phyloP scores from a whole-genome alignment of 140 eudicot species.

The Bidens hawaiensis region DNA sequence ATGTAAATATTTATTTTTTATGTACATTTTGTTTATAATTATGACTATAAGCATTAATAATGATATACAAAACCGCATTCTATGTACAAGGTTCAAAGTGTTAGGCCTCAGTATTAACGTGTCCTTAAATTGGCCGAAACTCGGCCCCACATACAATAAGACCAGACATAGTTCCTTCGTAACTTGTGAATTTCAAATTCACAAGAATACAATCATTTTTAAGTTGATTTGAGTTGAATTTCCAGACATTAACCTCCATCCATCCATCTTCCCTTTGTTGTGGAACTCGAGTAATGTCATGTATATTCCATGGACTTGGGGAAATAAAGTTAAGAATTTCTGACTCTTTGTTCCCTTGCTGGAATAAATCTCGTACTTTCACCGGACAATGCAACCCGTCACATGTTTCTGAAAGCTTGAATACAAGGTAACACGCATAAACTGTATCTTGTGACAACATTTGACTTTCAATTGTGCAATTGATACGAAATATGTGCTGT shows the following conservation, averaged over 20 bases:
- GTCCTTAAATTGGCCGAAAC: no score
- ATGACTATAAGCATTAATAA: no score
- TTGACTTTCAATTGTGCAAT: not conserved
- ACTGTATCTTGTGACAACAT: not conserved
- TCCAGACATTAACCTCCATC: constrained; percentile 16
- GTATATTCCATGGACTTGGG: constrained; percentile 4
- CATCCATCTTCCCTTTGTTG: constrained; percentile 5
- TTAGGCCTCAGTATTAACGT: no score
- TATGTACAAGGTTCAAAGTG: no score
- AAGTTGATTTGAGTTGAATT: not conserved
- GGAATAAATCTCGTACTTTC: not conserved
- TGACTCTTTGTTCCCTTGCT: not conserved
- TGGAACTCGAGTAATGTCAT: not conserved
- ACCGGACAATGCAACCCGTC: not conserved
- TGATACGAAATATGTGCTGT: constrained; percentile 3
- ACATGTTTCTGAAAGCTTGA: constrained; percentile 3
- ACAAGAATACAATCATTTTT: not conserved
- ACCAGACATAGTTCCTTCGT: no score
- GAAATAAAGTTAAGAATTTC: not conserved
- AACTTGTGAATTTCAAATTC: no score
- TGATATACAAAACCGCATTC: no score
- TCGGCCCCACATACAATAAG: no score
- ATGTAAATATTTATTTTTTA: no score
- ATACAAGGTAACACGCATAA: not conserved
- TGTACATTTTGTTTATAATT: no score